A percentile compares a stretch with the other conserved stretches of the same genome.
phyloP scores from a whole-genome alignment of 2,329 filamentous ascomycete genomes.

The Rosellinia necatrix region DNA sequence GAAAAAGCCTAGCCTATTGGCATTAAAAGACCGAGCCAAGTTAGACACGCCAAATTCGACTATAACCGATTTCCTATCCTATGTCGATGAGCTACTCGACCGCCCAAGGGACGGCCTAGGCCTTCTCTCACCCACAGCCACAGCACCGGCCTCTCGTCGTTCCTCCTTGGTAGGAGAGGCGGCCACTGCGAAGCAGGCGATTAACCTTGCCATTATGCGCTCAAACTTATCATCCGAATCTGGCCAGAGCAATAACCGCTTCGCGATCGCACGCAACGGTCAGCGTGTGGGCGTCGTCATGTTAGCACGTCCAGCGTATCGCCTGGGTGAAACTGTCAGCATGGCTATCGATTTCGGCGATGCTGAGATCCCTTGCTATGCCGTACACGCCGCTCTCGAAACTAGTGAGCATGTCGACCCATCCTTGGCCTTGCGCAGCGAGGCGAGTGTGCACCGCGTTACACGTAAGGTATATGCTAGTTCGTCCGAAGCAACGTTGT shows the following conservation, averaged over 20 bases:
- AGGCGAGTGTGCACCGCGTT: constrained; percentile 82
- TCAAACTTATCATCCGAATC: constrained; percentile 71
- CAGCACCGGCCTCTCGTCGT: constrained; percentile 57
- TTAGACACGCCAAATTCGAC: constrained; percentile 44
- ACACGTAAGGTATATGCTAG: constrained; percentile 81
- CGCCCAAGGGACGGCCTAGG: constrained; percentile 61
- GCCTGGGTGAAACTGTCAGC: constrained; percentile 84
- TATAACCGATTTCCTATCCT: constrained; percentile 72
- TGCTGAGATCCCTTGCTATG: constrained; percentile 81
- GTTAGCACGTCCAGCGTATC: constrained; percentile 84
- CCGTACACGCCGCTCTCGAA: constrained; percentile 82
- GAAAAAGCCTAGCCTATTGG: constrained; percentile 34
- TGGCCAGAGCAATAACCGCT: constrained; percentile 86
- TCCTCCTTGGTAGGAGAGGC: constrained; percentile 61
- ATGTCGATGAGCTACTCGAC: constrained; percentile 75
- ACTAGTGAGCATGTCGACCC: constrained; percentile 83
- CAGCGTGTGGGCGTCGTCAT: constrained; percentile 88
- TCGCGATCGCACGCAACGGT: constrained; percentile 93
- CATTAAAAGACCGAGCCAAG: constrained; percentile 35
- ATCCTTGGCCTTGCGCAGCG: constrained; percentile 79
- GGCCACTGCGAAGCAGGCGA: constrained; percentile 76
- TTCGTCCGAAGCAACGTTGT: constrained; percentile 81
- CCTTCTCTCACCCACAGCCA: constrained; percentile 75
- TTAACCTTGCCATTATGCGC: constrained; percentile 87
- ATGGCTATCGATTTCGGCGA: constrained; percentile 83